phyloP scores from a whole-genome alignment of 2,329 filamentous ascomycete species.

The Amesomyces nigricolor region DNA sequence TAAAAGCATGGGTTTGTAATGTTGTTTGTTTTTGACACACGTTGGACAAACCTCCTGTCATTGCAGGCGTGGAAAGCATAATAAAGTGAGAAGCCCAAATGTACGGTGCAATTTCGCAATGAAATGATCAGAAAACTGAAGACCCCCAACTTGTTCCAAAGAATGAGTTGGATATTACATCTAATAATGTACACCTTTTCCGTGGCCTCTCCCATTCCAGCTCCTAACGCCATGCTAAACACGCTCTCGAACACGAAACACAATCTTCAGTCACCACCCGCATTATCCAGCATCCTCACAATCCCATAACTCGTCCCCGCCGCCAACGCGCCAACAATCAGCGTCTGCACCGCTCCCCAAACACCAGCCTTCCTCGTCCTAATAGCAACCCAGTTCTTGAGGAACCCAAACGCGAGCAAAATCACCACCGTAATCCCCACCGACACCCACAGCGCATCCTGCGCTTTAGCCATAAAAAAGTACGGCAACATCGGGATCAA shows the following conservation, averaged over 20 bases:
- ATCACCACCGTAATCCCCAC: constrained; percentile 55
- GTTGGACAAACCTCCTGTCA: too few relatives aligned
- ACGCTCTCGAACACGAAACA: not conserved
- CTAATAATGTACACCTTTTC: too few relatives aligned
- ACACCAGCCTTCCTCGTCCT: constrained; percentile 48
- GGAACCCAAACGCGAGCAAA: constrained; percentile 59
- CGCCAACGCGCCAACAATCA: constrained; percentile 58
- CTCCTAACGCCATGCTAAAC: not conserved
- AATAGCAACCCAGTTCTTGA: constrained; percentile 51
- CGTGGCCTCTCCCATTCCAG: too few relatives aligned
- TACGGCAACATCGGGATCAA: constrained; percentile 67
- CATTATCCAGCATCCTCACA: constrained; percentile 49
- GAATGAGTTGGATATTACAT: too few relatives aligned
- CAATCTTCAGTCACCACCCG: not conserved
- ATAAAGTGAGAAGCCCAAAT: too few relatives aligned
- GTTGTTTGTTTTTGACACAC: too few relatives aligned
- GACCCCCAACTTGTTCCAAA: too few relatives aligned
- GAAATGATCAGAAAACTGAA: too few relatives aligned
- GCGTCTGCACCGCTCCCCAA: constrained; percentile 58
- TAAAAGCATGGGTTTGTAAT: too few relatives aligned
- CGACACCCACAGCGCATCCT: constrained; percentile 51
- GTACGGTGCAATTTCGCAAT: too few relatives aligned
- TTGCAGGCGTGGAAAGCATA: too few relatives aligned
- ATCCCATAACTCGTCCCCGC: constrained; percentile 61
- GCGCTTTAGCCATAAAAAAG: constrained; percentile 48